Percentiles rank a stretch among this genome's conserved stretches.
Conservation (phyloP, 441 rosid genomes). For the Adansonia madagascariensis region DNA sequence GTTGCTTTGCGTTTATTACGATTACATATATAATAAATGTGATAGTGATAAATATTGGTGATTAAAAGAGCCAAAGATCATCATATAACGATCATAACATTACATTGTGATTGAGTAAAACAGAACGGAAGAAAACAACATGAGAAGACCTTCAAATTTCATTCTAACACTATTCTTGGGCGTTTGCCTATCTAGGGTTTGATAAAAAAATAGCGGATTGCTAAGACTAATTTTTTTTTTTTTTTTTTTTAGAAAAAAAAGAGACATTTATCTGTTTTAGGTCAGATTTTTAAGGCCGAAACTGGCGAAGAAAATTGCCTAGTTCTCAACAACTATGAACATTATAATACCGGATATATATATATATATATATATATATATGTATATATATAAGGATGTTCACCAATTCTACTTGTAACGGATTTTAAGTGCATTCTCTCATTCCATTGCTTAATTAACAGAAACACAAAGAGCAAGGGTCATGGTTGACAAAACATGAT, state of each 20-base stretch:
- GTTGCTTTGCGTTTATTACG: too few relatives aligned
- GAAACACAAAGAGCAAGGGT: too few relatives aligned
- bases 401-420: too few relatives aligned
- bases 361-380: too few relatives aligned
- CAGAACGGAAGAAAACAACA: neutral
- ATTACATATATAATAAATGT: too few relatives aligned
- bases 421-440: too few relatives aligned
- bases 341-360: neutral
- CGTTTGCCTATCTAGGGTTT: constrained; percentile 30
- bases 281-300: neutral
- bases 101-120: neutral
- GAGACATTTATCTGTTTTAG: neutral
- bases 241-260: neutral
- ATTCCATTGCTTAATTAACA: too few relatives aligned
- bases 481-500: too few relatives aligned
- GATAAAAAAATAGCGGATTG: constrained; percentile 20
- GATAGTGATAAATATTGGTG: too few relatives aligned
- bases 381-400: too few relatives aligned
- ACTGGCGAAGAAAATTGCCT: neutral
- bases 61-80: too few relatives aligned
- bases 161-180: constrained; percentile 35
- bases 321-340: neutral
- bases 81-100: too few relatives aligned
- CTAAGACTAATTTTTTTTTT: neutral
- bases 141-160: constrained; percentile 20